A percentile compares a stretch with the other conserved stretches of the same genome.
phyloP scores from a whole-genome alignment of 495 filamentous ascomycete genomes.

The Xylaria bambusicola region DNA sequence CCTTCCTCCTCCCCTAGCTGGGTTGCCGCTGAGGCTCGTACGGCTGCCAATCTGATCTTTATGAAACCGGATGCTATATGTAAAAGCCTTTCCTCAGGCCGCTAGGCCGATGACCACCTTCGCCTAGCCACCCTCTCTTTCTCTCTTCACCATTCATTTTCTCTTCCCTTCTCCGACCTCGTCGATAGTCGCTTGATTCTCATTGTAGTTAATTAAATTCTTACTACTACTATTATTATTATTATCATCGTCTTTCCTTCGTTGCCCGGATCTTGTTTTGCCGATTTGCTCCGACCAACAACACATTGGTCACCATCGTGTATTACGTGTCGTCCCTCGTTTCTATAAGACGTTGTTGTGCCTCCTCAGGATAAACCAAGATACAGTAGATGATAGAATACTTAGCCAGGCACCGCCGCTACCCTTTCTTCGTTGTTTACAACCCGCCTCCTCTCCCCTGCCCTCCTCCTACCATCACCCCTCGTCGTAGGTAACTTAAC shows the following conservation, averaged over 20 bases:
- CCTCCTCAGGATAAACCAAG: not conserved
- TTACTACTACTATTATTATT: no score
- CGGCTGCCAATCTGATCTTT: not conserved
- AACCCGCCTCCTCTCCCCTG: slow-evolving; percentile 11
- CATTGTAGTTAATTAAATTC: not conserved
- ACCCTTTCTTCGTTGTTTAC: slow-evolving; percentile 3
- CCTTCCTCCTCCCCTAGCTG: not conserved
- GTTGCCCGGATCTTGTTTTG: slow-evolving; percentile 1
- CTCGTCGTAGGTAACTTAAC: no score
- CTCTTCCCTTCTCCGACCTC: not conserved
- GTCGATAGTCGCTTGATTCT: not conserved
- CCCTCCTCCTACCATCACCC: no score
- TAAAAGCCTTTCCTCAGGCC: slow-evolving; percentile 8
- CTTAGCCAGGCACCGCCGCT: not conserved
- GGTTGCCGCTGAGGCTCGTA: slow-evolving; percentile 9
- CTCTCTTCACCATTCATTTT: not conserved
- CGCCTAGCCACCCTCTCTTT: not conserved
- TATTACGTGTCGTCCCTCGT: not conserved
- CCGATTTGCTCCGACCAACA: not conserved
- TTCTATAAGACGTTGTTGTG: not conserved
- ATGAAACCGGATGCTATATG: slow-evolving; percentile 19
- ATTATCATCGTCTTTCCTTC: slow-evolving; percentile 3
- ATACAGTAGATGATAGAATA: not conserved
- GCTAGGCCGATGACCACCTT: slow-evolving; percentile 6
- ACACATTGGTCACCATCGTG: not conserved